These are phyloP conservation scores for Rhodotorula sp. DNA, from an alignment of 1,284 basidiomycete species.

Conservation along the genomic window DNA sequence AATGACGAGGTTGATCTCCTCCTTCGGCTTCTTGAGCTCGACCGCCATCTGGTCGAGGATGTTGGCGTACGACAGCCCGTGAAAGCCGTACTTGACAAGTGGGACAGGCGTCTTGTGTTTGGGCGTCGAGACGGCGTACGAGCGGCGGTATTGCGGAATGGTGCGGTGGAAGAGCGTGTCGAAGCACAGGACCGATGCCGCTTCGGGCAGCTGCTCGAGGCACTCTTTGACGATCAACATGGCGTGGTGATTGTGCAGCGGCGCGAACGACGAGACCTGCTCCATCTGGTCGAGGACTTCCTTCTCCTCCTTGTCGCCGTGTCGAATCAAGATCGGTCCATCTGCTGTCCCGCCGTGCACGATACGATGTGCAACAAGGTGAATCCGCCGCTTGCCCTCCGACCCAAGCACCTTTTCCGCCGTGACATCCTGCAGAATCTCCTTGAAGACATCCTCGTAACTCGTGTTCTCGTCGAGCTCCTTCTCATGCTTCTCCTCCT, in stretches of 20 bases:
- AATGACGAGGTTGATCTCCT: constrained; percentile 65
- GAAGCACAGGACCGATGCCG: constrained; percentile 58
- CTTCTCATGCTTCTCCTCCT: constrained; percentile 6
- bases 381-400: constrained; percentile 23
- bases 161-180: constrained; percentile 81
- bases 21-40: constrained; percentile 58
- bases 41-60: constrained; percentile 59
- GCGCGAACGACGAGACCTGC: constrained; percentile 65
- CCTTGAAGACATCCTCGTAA: constrained; percentile 60
- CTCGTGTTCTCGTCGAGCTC: constrained; percentile 25
- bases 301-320: constrained; percentile 52
- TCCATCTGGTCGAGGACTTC: constrained; percentile 68
- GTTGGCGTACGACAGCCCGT: constrained; percentile 59
- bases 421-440: constrained; percentile 57
- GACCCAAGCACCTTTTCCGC: constrained; percentile 23
- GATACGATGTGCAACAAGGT: constrained; percentile 53
- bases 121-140: constrained; percentile 69
- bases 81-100: constrained; percentile 76
- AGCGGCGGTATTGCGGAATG: constrained; percentile 69
- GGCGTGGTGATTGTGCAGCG: constrained; percentile 62
- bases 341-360: constrained; percentile 78
- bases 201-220: constrained; percentile 61
- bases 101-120: constrained; percentile 63
- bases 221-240: constrained; percentile 60
- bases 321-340: constrained; percentile 63